phyloP scores from a whole-genome alignment of 768 basidiomycete genomes.

The Pleurotus cornucopiae region DNA sequence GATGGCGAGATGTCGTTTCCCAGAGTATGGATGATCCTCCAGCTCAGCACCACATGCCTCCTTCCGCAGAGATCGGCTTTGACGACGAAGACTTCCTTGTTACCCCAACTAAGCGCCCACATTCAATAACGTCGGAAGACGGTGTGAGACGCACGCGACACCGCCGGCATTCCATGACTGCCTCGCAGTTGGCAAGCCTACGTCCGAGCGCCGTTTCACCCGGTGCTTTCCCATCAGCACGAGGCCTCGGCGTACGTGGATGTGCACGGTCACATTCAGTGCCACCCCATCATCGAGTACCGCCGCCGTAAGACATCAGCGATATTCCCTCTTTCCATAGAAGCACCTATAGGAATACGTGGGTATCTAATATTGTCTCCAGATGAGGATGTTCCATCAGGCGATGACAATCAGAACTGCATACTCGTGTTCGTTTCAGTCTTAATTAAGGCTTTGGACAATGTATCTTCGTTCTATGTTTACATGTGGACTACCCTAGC shows the following conservation, averaged over 20 bases:
- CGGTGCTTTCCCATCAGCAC: not conserved
- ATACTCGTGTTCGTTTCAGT: too few species aligned
- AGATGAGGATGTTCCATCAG: not conserved
- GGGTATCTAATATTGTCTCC: not conserved
- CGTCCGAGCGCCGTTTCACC: not conserved
- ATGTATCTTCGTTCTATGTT: not conserved
- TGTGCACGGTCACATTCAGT: not conserved
- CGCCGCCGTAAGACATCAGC: not conserved
- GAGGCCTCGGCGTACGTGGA: not conserved
- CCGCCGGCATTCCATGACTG: constrained; percentile 8
- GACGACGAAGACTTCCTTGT: constrained; percentile 2
- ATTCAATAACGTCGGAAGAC: constrained; percentile 32
- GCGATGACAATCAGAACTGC: not conserved
- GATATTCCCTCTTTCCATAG: not conserved
- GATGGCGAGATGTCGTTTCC: constrained; percentile 41
- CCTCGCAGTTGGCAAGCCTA: not conserved
- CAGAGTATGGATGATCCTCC: constrained; percentile 16
- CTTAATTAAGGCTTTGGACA: not conserved
- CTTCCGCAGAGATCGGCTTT: not conserved
- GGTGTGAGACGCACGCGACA: constrained; percentile 21
- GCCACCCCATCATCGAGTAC: not conserved
- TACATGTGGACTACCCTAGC: not conserved
- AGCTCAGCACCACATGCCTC: not conserved
- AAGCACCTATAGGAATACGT: not conserved
- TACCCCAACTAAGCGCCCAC: constrained; percentile 30